Conservation (phyloP, 495 filamentous ascomycete genomes). For the Aspergillus sclerotioniger region DNA sequence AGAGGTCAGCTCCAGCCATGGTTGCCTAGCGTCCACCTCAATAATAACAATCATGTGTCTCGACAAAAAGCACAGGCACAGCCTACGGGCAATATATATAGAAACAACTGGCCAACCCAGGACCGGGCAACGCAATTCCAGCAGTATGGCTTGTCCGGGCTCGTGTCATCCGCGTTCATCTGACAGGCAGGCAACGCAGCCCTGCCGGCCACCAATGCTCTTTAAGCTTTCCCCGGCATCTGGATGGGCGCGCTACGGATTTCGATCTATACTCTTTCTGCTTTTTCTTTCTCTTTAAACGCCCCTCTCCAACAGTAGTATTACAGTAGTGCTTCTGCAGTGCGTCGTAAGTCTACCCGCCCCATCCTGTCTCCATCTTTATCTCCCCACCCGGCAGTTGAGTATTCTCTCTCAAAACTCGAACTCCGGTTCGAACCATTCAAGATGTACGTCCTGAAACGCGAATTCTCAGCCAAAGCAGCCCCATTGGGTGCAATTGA, state of each 20-base stretch:
- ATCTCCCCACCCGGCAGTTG: not conserved
- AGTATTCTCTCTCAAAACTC: not conserved
- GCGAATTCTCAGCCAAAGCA: not conserved
- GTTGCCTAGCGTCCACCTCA: not conserved
- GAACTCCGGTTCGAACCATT: not conserved
- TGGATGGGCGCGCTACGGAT: not conserved
- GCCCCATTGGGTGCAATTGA: not conserved
- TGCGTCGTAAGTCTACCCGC: not conserved
- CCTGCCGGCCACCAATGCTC: not conserved
- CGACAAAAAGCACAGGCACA: not conserved
- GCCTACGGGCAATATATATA: not conserved
- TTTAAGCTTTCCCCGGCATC: constrained; percentile 1
- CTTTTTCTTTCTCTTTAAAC: no score
- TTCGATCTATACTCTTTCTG: not conserved
- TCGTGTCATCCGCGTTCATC: not conserved
- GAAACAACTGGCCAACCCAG: not conserved
- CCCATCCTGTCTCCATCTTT: not conserved
- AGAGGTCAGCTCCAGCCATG: not conserved
- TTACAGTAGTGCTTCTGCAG: not conserved
- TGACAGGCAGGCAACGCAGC: not conserved
- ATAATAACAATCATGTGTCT: not conserved
- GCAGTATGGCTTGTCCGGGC: not conserved
- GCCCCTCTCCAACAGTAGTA: no score
- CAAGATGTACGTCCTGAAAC: not conserved
- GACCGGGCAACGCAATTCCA: not conserved